Conservation (phyloP, 1,284 basidiomycete genomes). For the Thecaphora frezii region DNA sequence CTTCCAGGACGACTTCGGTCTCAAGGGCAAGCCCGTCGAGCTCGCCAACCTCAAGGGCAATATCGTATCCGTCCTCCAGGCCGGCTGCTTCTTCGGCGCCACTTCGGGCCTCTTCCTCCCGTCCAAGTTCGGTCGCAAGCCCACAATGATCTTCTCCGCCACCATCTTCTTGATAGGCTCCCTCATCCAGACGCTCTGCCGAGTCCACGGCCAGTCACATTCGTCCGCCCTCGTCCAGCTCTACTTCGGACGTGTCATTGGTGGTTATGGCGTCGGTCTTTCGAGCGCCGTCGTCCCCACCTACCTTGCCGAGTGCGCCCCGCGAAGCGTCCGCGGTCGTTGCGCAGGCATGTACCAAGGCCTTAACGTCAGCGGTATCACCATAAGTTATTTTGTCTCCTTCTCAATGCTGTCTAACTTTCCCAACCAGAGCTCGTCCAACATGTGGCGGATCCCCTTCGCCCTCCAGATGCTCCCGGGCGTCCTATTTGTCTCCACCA, state of each 20-base stretch:
- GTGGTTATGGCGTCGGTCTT: constrained; percentile 31
- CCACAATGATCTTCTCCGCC: constrained; percentile 43
- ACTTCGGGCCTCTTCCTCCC: constrained; percentile 47
- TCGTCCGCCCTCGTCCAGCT: constrained; percentile 39
- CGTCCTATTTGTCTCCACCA: constrained; percentile 35
- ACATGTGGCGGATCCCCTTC: constrained; percentile 52
- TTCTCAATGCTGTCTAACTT: constrained; percentile 28
- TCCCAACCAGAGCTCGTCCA: constrained; percentile 16
- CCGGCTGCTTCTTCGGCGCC: constrained; percentile 53
- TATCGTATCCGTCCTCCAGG: constrained; percentile 52
- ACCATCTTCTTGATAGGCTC: constrained; percentile 51
- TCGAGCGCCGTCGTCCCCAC: constrained; percentile 49
- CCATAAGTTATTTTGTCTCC: constrained; percentile 32
- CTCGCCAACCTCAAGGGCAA: constrained; percentile 44
- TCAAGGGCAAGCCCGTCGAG: constrained; percentile 6
- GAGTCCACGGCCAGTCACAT: constrained; percentile 32
- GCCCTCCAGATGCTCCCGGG: constrained; percentile 54
- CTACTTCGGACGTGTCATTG: constrained; percentile 46
- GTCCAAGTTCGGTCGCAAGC: constrained; percentile 45
- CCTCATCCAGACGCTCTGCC: constrained; percentile 45
- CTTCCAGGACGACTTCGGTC: constrained; percentile 31
- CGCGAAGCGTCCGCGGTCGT: constrained; percentile 56
- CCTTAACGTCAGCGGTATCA: constrained; percentile 50
- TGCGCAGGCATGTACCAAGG: constrained; percentile 62
- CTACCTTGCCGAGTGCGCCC: constrained; percentile 53